Percentiles rank a stretch among this genome's conserved stretches.
These are phyloP conservation scores for Houttuynia cordata DNA, from an alignment of 164 flowering plant species.

Conservation along the genomic window DNA sequence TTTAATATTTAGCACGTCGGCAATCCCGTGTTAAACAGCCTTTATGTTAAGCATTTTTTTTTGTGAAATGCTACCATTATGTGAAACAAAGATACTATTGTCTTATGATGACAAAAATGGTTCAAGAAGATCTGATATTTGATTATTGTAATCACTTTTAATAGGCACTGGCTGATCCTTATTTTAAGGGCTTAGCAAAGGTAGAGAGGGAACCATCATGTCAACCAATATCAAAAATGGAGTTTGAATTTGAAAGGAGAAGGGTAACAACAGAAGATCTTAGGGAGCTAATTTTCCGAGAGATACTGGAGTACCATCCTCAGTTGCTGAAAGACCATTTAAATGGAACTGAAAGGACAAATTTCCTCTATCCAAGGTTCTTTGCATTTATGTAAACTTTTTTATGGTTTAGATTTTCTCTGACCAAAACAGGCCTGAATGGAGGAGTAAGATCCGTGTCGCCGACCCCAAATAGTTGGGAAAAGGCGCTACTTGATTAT, in stretches of 20 bases:
- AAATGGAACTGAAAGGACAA: constrained; percentile 74
- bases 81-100: too few relatives aligned
- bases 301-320: constrained; percentile 90
- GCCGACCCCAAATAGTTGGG: too few relatives aligned
- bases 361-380: constrained; percentile 86
- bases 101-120: background rate
- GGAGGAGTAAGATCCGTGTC: too few relatives aligned
- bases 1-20: too few relatives aligned
- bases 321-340: constrained; percentile 68
- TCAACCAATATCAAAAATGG: constrained; percentile 76
- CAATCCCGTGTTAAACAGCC: too few relatives aligned
- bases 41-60: too few relatives aligned
- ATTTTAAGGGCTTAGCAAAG: constrained; percentile 72
- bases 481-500: too few relatives aligned
- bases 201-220: constrained; percentile 91
- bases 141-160: background rate
- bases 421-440: too few relatives aligned
- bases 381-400: too few relatives aligned
- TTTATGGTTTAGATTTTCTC: background rate
- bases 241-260: constrained; percentile 90
- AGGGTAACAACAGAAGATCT: constrained; percentile 83
- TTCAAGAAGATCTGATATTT: too few relatives aligned
- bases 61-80: too few relatives aligned
- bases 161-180: constrained; percentile 88
- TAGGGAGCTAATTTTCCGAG: constrained; percentile 69